Percentiles rank a stretch among this genome's conserved stretches.
Evolutionary conservation across 352 stramenopile species (phyloP).

Genomic region (Albugo laibachii): DNA sequence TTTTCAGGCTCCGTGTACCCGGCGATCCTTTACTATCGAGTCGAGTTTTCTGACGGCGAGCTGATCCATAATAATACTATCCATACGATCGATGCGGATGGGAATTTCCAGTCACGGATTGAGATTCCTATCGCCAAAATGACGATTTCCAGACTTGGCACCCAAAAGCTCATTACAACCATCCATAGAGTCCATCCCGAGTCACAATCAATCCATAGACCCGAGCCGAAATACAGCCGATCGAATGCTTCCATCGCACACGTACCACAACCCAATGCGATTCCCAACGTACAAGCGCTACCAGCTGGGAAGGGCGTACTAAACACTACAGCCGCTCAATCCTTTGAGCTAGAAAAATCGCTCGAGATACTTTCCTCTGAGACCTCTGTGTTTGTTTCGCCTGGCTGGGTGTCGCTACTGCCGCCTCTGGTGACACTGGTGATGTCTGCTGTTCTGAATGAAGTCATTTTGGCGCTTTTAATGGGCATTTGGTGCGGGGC

Average conservation of each 20-base stretch:
- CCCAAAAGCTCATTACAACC: slow-evolving; percentile 32
- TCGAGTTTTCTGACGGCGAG: slow-evolving; percentile 25
- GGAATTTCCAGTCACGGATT: slow-evolving; percentile 37
- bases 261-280: neutral
- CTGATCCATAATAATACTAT: slow-evolving; percentile 38
- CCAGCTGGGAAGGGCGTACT: neutral
- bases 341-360: neutral
- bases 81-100: slow-evolving; percentile 35
- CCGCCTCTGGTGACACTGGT: slow-evolving; percentile 56
- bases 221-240: neutral
- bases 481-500: slow-evolving; percentile 75
- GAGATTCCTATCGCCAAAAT: slow-evolving; percentile 19
- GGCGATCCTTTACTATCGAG: slow-evolving; percentile 23
- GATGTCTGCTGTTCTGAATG: slow-evolving; percentile 42
- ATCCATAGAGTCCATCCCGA: slow-evolving; percentile 7
- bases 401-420: slow-evolving; percentile 51
- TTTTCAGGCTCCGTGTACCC: slow-evolving; percentile 50
- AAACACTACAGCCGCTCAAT: slow-evolving; percentile 13
- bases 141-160: slow-evolving; percentile 18
- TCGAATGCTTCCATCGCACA: neutral
- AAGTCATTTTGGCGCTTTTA: slow-evolving; percentile 69
- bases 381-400: slow-evolving; percentile 34
- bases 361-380: slow-evolving; percentile 17
- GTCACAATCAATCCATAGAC: too few species aligned
- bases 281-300: neutral